Evolutionary conservation across 2,329 filamentous ascomycete genomes (phyloP).

Genomic region (Cladosporium sp.): DNA sequence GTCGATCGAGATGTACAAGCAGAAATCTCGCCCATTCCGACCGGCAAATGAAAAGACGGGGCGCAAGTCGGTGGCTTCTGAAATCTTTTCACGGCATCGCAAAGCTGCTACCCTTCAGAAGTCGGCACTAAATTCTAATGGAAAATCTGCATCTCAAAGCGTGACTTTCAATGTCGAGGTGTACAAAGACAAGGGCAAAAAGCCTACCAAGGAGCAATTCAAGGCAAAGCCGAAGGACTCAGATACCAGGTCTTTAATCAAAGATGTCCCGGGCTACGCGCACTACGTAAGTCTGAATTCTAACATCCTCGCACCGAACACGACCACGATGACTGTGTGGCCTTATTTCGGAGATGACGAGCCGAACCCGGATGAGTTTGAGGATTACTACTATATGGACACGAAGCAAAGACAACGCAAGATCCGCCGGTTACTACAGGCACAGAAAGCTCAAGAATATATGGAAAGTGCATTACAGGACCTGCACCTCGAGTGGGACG

Average conservation of each 20-base stretch:
- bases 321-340: slow-evolving; percentile 35
- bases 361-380: slow-evolving; percentile 25
- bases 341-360: slow-evolving; percentile 34
- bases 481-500: slow-evolving; percentile 30
- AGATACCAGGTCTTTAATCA: neutral
- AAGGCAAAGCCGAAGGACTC: neutral
- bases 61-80: neutral
- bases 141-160: neutral
- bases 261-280: slow-evolving; percentile 32
- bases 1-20: neutral
- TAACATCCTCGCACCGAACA: slow-evolving; percentile 38
- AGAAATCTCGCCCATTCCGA: neutral
- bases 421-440: slow-evolving; percentile 31
- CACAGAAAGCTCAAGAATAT: slow-evolving; percentile 31
- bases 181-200: neutral
- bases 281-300: slow-evolving; percentile 37
- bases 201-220: neutral
- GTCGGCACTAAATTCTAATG: neutral
- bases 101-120: neutral
- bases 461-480: slow-evolving; percentile 32
- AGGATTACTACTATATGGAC: slow-evolving; percentile 26
- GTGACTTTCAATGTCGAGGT: neutral
- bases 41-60: no score
- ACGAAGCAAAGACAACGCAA: slow-evolving; percentile 25
- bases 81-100: neutral